These are phyloP conservation scores for Ascochyta viciae-villosae DNA, from an alignment of 2,329 filamentous ascomycete species.

Conservation along the genomic window DNA sequence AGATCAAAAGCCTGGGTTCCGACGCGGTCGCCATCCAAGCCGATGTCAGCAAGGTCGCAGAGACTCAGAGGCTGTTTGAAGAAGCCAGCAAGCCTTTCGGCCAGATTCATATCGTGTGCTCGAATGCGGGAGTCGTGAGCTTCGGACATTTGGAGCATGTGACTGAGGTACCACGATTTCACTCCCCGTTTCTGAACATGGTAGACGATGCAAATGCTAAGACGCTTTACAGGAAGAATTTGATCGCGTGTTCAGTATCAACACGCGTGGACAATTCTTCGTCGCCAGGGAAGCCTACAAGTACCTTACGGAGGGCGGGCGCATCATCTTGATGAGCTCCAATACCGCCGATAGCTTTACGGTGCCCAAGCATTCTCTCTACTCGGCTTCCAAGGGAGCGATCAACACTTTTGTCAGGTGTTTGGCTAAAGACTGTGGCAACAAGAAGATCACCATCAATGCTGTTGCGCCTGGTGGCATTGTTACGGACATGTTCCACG, in stretches of 20 bases:
- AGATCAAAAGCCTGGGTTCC: conserved; percentile 56
- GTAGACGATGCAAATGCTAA: too few relatives aligned
- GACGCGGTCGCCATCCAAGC: conserved; percentile 65
- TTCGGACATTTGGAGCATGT: conserved; percentile 43
- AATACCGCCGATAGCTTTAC: conserved; percentile 63
- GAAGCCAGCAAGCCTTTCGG: conserved; percentile 54
- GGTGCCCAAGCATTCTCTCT: too few relatives aligned
- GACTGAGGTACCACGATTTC: conserved; percentile 35
- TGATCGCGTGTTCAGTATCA: conserved; percentile 73
- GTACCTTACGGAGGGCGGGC: conserved; percentile 71
- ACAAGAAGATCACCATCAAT: conserved; percentile 73
- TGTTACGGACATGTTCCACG: too few relatives aligned
- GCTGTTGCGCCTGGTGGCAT: conserved; percentile 75
- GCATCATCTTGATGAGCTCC: conserved; percentile 76
- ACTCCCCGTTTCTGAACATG: too few relatives aligned
- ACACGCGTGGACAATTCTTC: conserved; percentile 76
- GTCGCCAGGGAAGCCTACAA: conserved; percentile 78
- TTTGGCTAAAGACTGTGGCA: conserved; percentile 75
- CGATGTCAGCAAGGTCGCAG: conserved; percentile 61
- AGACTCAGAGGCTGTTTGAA: conserved; percentile 50
- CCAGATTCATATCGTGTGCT: conserved; percentile 52
- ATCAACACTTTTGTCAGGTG: conserved; percentile 69
- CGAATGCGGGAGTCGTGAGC: too few relatives aligned
- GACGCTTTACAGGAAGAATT: conserved; percentile 52
- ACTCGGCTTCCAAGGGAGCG: too few relatives aligned